These are phyloP conservation scores for Eudorina sp. DNA, from an alignment of 139 green algal genomes.

Conservation along the genomic window DNA sequence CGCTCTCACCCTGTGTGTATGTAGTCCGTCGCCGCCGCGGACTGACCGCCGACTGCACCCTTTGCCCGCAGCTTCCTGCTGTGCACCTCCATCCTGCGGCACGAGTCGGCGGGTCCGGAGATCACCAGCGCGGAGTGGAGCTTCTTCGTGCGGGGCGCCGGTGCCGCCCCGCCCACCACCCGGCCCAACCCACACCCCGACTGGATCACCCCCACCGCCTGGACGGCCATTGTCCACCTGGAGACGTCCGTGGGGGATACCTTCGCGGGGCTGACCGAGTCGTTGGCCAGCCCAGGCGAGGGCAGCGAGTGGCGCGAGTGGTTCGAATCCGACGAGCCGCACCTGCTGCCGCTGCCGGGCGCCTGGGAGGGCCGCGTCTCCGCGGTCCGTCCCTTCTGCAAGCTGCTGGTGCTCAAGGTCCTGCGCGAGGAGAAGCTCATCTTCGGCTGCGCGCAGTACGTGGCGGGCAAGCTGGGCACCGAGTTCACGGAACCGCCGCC, in stretches of 20 bases:
- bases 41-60: too few relatives aligned
- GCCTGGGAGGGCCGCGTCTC: conserved; percentile 62
- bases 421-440: conserved; percentile 85
- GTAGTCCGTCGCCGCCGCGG: too few relatives aligned
- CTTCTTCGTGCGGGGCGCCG: conserved; percentile 80
- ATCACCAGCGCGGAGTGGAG: conserved; percentile 82
- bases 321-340: conserved; percentile 60
- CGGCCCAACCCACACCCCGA: conserved; percentile 46
- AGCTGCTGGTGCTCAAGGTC: conserved; percentile 78
- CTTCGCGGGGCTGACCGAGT: conserved; percentile 39
- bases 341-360: conserved; percentile 66
- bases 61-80: conserved; percentile 48
- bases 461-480: conserved; percentile 71
- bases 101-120: conserved; percentile 56
- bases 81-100: conserved; percentile 72
- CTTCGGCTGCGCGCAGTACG: conserved; percentile 68
- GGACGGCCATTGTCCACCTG: conserved; percentile 55
- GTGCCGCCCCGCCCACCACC: neutral
- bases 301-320: conserved; percentile 60
- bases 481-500: conserved; percentile 82
- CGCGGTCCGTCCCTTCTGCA: conserved; percentile 62
- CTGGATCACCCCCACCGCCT: conserved; percentile 63
- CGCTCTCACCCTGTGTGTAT: too few relatives aligned
- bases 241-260: neutral
- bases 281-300: conserved; percentile 25